phyloP scores from a whole-genome alignment of 257 asterid genomes.

The Craterostigma plantagineum region DNA sequence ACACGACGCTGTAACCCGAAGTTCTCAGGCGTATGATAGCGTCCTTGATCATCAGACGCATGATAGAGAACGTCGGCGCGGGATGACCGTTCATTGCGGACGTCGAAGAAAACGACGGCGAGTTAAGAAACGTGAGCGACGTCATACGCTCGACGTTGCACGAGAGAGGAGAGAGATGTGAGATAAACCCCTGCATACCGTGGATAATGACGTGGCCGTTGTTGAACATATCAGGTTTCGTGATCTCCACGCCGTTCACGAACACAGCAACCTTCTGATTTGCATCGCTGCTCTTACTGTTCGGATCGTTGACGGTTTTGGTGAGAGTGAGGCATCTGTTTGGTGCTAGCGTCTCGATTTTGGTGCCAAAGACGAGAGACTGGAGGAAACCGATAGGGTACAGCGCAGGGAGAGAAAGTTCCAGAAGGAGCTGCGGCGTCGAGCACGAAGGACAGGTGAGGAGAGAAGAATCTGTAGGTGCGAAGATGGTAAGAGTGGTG shows the following conservation, averaged over 20 bases:
- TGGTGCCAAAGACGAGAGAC: conserved; percentile 57
- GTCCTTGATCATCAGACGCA: conserved; percentile 50
- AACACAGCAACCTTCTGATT: conserved; percentile 9
- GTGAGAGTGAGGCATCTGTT: conserved; percentile 66
- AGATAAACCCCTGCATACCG: conserved; percentile 43
- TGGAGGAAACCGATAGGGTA: conserved; percentile 46
- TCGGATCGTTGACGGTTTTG: conserved; percentile 15
- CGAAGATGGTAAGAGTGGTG: conserved; percentile 65
- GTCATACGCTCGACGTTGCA: conserved; percentile 50
- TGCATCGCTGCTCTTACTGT: too few relatives aligned
- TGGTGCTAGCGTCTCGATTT: conserved; percentile 53
- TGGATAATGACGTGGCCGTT: conserved; percentile 48
- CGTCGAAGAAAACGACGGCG: conserved; percentile 17
- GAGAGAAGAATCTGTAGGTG: conserved; percentile 66
- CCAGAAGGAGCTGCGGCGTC: conserved; percentile 49
- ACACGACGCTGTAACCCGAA: conserved; percentile 40
- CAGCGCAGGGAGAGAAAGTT: conserved; percentile 67
- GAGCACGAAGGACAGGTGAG: conserved; percentile 64
- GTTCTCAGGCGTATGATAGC: conserved; percentile 33
- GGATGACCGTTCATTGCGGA: not conserved
- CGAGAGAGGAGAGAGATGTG: conserved; percentile 57
- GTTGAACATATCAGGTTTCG: conserved; percentile 50
- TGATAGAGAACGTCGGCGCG: conserved; percentile 16
- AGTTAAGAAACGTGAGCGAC: conserved; percentile 27
- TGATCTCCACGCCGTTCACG: conserved; percentile 46